These are phyloP conservation scores for Aulographum hederae DNA, from an alignment of 2,329 filamentous ascomycete genomes.

Conservation along the genomic window DNA sequence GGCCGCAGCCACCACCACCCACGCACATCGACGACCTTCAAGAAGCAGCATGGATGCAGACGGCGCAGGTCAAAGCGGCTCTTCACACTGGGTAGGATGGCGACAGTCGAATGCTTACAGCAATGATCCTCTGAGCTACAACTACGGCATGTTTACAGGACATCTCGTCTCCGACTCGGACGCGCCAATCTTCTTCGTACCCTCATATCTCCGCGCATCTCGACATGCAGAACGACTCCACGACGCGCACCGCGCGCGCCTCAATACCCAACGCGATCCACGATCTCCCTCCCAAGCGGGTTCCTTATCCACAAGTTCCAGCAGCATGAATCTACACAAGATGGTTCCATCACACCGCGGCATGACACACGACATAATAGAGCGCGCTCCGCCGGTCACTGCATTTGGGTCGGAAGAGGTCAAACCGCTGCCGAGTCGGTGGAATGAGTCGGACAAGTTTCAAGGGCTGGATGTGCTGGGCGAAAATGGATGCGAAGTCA, in stretches of 20 bases:
- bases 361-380: slow-evolving; percentile 69
- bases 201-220: slow-evolving; percentile 66
- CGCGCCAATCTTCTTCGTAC: slow-evolving; percentile 49
- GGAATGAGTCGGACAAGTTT: slow-evolving; percentile 66
- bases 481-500: slow-evolving; percentile 54
- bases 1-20: no score
- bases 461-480: slow-evolving; percentile 50
- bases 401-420: slow-evolving; percentile 41
- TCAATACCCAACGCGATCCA: slow-evolving; percentile 25
- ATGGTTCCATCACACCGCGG: slow-evolving; percentile 46
- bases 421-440: slow-evolving; percentile 57
- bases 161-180: slow-evolving; percentile 10
- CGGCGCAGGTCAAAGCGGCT: no score
- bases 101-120: no score
- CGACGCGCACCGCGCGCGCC: slow-evolving; percentile 46
- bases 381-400: slow-evolving; percentile 40
- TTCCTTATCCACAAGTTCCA: slow-evolving; percentile 36
- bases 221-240: slow-evolving; percentile 62
- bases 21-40: no score
- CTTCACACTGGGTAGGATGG: no score
- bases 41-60: no score
- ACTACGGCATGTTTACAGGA: slow-evolving; percentile 8
- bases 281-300: slow-evolving; percentile 23
- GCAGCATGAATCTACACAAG: slow-evolving; percentile 40
- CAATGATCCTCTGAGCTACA: no score